phyloP scores from a whole-genome alignment of 1,284 basidiomycete species.

The Heterobasidion irregulare region DNA sequence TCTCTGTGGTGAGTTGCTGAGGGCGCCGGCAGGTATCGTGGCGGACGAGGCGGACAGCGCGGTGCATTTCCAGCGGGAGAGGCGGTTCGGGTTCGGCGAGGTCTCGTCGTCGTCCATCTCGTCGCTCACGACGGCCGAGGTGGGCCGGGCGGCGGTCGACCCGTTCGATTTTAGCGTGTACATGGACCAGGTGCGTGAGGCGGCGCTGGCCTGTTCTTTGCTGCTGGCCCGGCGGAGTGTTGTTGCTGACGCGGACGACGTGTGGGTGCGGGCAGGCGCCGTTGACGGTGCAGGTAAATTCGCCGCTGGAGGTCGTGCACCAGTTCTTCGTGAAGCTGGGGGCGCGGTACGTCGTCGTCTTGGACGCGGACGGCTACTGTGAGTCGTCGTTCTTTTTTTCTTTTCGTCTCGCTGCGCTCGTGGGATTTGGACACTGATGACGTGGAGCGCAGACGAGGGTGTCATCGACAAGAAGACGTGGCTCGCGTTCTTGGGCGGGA shows the following conservation, averaged over 20 bases:
- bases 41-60: slow-evolving; percentile 64
- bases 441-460: slow-evolving; percentile 59
- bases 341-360: slow-evolving; percentile 83
- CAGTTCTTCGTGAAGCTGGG: slow-evolving; percentile 90
- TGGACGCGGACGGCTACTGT: slow-evolving; percentile 80
- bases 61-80: slow-evolving; percentile 55
- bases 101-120: slow-evolving; percentile 48
- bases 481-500: slow-evolving; percentile 72
- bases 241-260: background rate
- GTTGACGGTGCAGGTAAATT: slow-evolving; percentile 73
- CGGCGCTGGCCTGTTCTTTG: slow-evolving; percentile 4
- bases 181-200: slow-evolving; percentile 71
- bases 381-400: slow-evolving; percentile 22
- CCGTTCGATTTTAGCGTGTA: slow-evolving; percentile 83
- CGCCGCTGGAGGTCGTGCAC: slow-evolving; percentile 84
- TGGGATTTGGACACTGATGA: slow-evolving; percentile 2
- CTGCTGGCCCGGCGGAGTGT: background rate
- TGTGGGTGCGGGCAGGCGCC: slow-evolving; percentile 49
- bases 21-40: slow-evolving; percentile 48
- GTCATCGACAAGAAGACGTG: slow-evolving; percentile 91
- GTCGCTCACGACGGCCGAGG: slow-evolving; percentile 41
- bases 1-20: background rate
- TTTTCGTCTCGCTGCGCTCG: background rate
- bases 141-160: slow-evolving; percentile 26
- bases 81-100: slow-evolving; percentile 29